Evolutionary conservation across 352 stramenopile species (phyloP).

Genomic region (Phytophthora fragariaefolia): DNA sequence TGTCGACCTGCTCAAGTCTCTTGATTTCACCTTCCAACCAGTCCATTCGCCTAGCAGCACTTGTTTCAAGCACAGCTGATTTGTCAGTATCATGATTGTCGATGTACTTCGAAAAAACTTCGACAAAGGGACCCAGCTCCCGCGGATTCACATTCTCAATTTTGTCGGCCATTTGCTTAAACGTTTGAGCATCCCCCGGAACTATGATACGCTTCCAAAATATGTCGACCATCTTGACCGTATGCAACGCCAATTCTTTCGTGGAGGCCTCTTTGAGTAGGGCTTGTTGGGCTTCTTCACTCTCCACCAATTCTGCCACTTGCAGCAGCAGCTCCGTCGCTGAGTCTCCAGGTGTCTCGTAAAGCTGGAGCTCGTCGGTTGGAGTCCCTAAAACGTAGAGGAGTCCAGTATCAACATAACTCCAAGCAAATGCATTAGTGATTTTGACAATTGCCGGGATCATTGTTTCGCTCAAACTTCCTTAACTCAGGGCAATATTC

Average conservation of each 20-base stretch:
- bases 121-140: background rate
- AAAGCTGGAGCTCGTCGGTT: background rate
- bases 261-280: background rate
- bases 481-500: background rate
- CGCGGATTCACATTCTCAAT: background rate
- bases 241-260: background rate
- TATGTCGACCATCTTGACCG: background rate
- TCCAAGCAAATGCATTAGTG: background rate
- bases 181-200: background rate
- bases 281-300: background rate
- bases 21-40: conserved; percentile 11
- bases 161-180: background rate
- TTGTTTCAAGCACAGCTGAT: background rate
- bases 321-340: background rate
- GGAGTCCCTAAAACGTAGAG: background rate
- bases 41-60: conserved; percentile 1
- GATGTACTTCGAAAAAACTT: background rate
- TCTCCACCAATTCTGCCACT: background rate
- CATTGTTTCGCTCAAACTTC: background rate
- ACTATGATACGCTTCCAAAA: background rate
- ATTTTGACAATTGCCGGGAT: background rate
- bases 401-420: background rate
- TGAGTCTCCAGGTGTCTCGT: background rate
- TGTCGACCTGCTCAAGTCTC: conserved; percentile 8
- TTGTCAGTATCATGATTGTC: background rate